Evolutionary conservation across 495 filamentous ascomycete genomes (phyloP), one percentile per base, ranked within the genome.

Genomic region (Rhizodiscina lignyota): DNA sequence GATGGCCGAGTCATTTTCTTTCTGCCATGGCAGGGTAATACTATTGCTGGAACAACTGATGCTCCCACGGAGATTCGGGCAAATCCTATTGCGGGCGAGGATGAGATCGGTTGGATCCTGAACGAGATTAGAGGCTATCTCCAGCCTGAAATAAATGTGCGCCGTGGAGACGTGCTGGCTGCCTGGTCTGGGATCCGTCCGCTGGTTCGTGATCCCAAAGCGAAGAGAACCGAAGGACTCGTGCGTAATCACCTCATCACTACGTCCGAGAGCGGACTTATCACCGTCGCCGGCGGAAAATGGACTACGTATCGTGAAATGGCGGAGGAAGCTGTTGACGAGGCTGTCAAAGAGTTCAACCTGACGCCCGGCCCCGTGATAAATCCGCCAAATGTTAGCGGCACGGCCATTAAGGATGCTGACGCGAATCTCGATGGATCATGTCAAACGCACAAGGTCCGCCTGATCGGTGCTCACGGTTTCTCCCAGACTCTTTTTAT

Each of bases 301-400:
- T 97, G 89, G 89, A 97, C 89, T 2, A 97, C 89, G 4, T 97
- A 97, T 59, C 78, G 89, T 21, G 85, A 97, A 52, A 97, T 97
- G 89, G 84, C 89, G 23, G 87, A 97, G 60, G 87, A 97, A 54
- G 77, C 80, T 35, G 89, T 97, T 21, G 87, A 97, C 47, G 79
- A 85, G 42, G 87, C 87, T 13, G 68, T 97, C 52, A 63, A 68
- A 22, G 59, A 66, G 17, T 97, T 94, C 56, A 59, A 64, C 24
- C 73, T 94, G n/a, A 61, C 67, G 34, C 59, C 80, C 4, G 59
- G 58, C 20, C 64, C 74, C 19, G 45, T 80, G 27, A 36, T 48
- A 11, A 54, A 74, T 37, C 68, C 72, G 5, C 83, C 83, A 0
- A 68, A 73, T 40, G 72, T 94, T 43, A 77, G 70, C 50, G 87